A percentile compares a stretch with the other conserved stretches of the same genome.
Evolutionary conservation across 768 basidiomycete species (phyloP).

Genomic region (Porphyrellus cyaneotinctus): DNA sequence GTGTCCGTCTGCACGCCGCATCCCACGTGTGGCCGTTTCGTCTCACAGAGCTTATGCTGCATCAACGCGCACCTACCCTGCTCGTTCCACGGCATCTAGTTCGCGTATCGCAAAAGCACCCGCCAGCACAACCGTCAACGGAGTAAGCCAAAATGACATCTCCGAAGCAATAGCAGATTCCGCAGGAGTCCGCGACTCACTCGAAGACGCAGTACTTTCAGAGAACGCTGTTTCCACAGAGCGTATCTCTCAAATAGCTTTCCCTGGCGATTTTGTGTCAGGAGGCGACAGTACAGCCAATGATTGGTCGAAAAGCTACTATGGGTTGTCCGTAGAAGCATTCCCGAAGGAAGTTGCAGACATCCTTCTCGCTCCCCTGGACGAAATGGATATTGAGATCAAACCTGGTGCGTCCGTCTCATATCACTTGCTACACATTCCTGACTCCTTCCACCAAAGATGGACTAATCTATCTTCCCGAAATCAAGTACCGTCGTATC

Average conservation of each 20-base stretch:
- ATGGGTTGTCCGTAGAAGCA: conserved; percentile 72
- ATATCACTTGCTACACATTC: no score
- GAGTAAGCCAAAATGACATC: conserved; percentile 18
- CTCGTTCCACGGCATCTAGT: conserved; percentile 20
- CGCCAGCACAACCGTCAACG: conserved; percentile 30
- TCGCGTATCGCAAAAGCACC: conserved; percentile 26
- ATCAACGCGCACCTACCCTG: conserved; percentile 24
- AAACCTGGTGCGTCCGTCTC: conserved; percentile 69
- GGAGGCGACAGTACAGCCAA: conserved; percentile 31
- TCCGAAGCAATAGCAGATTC: conserved; percentile 21
- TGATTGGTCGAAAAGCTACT: conserved; percentile 89
- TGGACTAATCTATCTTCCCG: conserved; percentile 90
- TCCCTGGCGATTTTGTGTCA: conserved; percentile 27
- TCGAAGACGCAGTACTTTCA: conserved; percentile 12
- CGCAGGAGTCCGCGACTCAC: conserved; percentile 11
- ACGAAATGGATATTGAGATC: conserved; percentile 80
- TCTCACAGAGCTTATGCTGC: conserved; percentile 17
- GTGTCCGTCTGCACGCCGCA: conserved; percentile 4
- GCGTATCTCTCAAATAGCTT: conserved; percentile 18
- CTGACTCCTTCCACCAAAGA: conserved; percentile 43
- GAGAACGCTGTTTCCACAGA: conserved; percentile 12
- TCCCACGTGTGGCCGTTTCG: background rate
- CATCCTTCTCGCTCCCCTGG: conserved; percentile 67
- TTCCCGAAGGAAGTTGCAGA: conserved; percentile 75
- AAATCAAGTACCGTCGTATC: conserved; percentile 92